Evolutionary conservation across 768 basidiomycete species (phyloP), one percentile per base, ranked within the genome.

Genomic region (Xanthoconium purpureum): DNA sequence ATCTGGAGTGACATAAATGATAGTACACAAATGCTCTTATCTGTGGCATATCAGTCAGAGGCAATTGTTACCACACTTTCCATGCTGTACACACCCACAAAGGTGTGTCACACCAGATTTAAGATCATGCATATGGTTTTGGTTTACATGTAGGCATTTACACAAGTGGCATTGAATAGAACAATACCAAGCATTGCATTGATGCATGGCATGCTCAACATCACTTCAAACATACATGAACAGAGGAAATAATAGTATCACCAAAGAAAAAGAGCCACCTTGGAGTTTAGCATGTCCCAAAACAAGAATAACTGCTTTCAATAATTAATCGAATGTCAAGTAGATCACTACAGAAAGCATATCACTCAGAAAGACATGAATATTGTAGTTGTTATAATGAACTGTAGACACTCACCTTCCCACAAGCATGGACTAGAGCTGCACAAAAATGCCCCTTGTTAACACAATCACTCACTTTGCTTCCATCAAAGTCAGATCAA

Each of bases 361-460:
- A 30, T 9, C n/a, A 0, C 2, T 58, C 33, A 37, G 28, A 20
- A 48, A 32, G 3, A 35, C 12, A 0, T 12, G 10, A 3, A 18
- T 0, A 8, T 3, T 35, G n/a, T n/a, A n/a, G n/a, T n/a, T n/a
- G n/a, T n/a, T n/a, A n/a, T 29, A 9, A 13, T 13, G 17, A 15
- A 6, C 6, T 13, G 7, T 3, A 14, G 4, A n/a, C n/a, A 3
- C 68, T 55, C 56, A 78, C 85, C 75, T 77, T 67, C 28, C 82
- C 84, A 51, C 85, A 87, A 37, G 76, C 77, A 56, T 87, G 85
- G 1, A 76, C 61, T 20, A 70, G 66, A 4, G 83, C 81, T 0
- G 82, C 76, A 59, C 84, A 87, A 47, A 77, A 54, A 60, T 86
- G 85, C 12, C 75, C 78, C 1, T 74, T 75, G 8, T 77, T 82